Conservation (phyloP, 2,329 filamentous ascomycete species). For the Cladosporium sp. region DNA sequence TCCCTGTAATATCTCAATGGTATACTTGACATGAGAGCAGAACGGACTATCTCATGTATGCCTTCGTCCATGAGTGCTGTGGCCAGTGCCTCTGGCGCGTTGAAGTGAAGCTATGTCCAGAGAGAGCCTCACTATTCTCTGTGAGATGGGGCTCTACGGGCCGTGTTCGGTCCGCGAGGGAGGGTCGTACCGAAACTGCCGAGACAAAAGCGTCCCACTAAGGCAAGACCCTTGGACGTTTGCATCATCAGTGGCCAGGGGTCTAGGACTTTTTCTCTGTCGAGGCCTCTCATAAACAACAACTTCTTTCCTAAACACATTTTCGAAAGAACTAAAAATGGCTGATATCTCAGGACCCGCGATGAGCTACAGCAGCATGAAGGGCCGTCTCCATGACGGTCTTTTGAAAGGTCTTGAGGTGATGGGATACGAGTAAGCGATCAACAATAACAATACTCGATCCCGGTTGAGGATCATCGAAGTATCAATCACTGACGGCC, state of each 20-base stretch:
- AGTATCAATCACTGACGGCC: no score
- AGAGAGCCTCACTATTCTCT: no score
- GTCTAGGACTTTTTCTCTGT: slow-evolving; percentile 13
- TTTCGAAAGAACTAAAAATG: neutral
- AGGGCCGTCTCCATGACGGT: slow-evolving; percentile 27
- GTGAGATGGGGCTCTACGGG: neutral
- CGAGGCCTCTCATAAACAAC: neutral
- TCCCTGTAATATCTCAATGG: no score
- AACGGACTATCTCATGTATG: no score
- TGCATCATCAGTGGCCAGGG: slow-evolving; percentile 8
- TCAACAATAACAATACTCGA: neutral
- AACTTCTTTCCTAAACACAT: neutral
- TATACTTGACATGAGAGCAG: no score
- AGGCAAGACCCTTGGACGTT: neutral
- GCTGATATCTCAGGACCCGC: neutral
- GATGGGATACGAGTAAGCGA: slow-evolving; percentile 25
- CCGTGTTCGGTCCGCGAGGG: neutral
- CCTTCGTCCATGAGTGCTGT: no score
- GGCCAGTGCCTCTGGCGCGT: no score
- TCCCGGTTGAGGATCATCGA: neutral
- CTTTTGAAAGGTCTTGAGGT: slow-evolving; percentile 24
- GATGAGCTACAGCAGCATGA: slow-evolving; percentile 23
- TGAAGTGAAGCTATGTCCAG: no score
- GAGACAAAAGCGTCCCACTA: neutral
- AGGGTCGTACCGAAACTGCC: neutral